Evolutionary conservation across 2,329 filamentous ascomycete species (phyloP), one percentile per base, ranked within the genome.

Genomic region (Diaporthe citriasiana): DNA sequence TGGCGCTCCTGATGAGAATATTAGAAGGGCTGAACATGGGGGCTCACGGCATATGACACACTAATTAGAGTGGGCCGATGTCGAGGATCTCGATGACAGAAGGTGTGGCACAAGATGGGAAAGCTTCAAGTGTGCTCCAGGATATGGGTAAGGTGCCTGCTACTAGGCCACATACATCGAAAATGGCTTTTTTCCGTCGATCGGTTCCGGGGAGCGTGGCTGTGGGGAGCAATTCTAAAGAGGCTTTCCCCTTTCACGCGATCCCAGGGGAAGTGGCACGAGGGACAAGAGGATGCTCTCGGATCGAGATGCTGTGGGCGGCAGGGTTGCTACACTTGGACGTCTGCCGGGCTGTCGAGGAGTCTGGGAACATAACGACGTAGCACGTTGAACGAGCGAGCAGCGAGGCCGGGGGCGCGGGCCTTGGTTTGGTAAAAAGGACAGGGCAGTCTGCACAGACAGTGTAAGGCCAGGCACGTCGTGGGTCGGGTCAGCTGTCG

Each of bases 31-130:
- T 70, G 35, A 60, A 65, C 65, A 66, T 73, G 71, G 71, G 63
- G 65, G 66, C 55, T 70, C 42, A 70, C 56, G 65, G 42, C 60
- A 70, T 70, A 68, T 73, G 69, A 55, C 65, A 60, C 68, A 71
- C 70, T 70, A 57, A 51, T 65, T 50, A 60, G 50, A 70, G 71
- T 73, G 73, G 73, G 57, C 71, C 65, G 57, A 70, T 60, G 57
- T 68, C 51, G 71, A 70, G 68, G 59, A 73, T 75, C 73, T 73
- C 66, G 73, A 75, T 73, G 73, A 73, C 71, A 57, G 59, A 71
- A 71, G 70, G 63, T 57, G 73, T 75, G 65, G 68, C 71, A 75
- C 65, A 53, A 55, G 56, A 60, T 59, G 72, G 65, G 65, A 74
- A 73, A 73, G 63, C 70, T 75, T 59, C 30, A 70, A 40, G 65